phyloP scores from a whole-genome alignment of 768 basidiomycete species.

The Xerocomellus chrysenteron region DNA sequence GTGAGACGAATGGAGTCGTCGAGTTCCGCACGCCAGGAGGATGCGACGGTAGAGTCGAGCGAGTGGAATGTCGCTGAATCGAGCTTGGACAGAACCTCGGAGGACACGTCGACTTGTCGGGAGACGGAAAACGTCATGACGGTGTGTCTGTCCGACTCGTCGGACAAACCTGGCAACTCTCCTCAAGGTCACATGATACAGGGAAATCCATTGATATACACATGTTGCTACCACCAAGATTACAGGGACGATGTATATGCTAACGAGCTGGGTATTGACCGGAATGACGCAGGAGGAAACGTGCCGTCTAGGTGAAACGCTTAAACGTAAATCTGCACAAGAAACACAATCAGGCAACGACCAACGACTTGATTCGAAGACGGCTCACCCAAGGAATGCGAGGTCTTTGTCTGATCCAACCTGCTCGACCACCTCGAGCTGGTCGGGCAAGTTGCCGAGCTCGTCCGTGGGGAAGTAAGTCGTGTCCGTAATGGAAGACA shows the following conservation, averaged over 20 bases:
- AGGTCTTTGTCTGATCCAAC: conserved; percentile 67
- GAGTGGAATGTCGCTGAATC: conserved; percentile 59
- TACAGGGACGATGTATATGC: conserved; percentile 29
- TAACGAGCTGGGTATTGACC: conserved; percentile 28
- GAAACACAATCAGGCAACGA: background rate
- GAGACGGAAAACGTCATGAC: conserved; percentile 76
- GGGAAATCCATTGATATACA: conserved; percentile 15
- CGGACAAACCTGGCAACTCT: background rate
- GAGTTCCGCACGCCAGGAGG: conserved; percentile 71
- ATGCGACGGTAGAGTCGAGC: conserved; percentile 57
- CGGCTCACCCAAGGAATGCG: conserved; percentile 60
- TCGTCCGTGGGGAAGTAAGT: conserved; percentile 98
- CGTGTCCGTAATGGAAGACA: conserved; percentile 90
- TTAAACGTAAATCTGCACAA: conserved; percentile 78
- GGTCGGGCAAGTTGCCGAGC: conserved; percentile 65
- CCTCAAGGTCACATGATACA: conserved; percentile 20
- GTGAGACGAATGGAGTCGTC: conserved; percentile 68
- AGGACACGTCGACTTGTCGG: conserved; percentile 69
- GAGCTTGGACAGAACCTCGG: conserved; percentile 67
- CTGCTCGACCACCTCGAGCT: conserved; percentile 58
- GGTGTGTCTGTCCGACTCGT: conserved; percentile 1
- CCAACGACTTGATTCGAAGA: background rate
- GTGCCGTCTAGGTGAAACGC: conserved; percentile 45
- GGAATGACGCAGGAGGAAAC: background rate
- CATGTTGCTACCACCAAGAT: conserved; percentile 21